Percentiles rank a stretch among this genome's conserved stretches.
Conservation (phyloP, 176 grass and related monocot species). For the Carex littledalei region DNA sequence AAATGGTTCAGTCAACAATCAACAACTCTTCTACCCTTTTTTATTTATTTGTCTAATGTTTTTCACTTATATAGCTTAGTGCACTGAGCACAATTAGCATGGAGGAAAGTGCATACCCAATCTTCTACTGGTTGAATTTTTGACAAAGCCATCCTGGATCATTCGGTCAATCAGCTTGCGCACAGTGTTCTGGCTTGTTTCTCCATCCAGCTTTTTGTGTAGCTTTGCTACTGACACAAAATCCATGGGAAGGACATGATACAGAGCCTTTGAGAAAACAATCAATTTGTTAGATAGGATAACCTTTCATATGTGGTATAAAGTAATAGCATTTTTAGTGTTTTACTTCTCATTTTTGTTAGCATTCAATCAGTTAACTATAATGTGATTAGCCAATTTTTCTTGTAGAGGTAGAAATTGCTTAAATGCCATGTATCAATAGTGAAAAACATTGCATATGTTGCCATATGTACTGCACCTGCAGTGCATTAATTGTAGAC, state of each 20-base stretch:
- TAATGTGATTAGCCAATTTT: not conserved
- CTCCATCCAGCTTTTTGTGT: slow-evolving; percentile 74
- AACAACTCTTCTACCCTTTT: not conserved
- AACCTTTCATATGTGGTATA: not conserved
- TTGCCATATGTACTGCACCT: not conserved
- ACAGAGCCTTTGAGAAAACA: slow-evolving; percentile 59
- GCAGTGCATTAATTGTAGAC: not conserved
- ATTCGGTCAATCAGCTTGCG: slow-evolving; percentile 89
- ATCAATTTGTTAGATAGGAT: slow-evolving; percentile 7
- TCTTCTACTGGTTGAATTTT: slow-evolving; percentile 71
- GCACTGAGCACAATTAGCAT: not conserved
- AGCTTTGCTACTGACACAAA: slow-evolving; percentile 80
- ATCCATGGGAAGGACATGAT: slow-evolving; percentile 85
- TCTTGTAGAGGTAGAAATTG: not conserved
- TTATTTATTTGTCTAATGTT: not conserved
- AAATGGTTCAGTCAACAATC: not conserved
- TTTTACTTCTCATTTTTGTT: not conserved
- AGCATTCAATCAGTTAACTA: not conserved
- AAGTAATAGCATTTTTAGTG: not conserved
- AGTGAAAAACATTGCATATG: not conserved
- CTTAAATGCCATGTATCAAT: not conserved
- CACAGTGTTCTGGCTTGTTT: slow-evolving; percentile 61
- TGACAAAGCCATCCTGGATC: slow-evolving; percentile 84
- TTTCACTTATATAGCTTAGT: not conserved
- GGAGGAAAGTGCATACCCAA: slow-evolving; percentile 45